Evolutionary conservation across 768 basidiomycete species (phyloP).

Genomic region (Hygrophorus pudorinus): DNA sequence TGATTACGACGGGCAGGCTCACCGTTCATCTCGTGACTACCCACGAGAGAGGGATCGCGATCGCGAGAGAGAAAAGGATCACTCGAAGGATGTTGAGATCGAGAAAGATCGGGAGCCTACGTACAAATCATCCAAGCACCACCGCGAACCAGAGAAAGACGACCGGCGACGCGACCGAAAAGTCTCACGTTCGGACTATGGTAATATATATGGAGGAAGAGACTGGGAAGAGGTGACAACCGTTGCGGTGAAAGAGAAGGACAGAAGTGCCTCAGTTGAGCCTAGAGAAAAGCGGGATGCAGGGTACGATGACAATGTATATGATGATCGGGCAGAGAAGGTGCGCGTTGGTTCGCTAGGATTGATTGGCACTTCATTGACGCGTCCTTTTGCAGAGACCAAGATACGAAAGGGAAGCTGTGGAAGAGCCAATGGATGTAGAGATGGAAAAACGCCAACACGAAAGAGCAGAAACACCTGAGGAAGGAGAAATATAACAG

Average conservation of each 20-base stretch:
- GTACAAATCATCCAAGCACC: slow-evolving; percentile 13
- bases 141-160: slow-evolving; percentile 42
- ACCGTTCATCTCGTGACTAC: slow-evolving; percentile 34
- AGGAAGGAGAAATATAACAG: slow-evolving; percentile 76
- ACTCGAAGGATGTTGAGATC: slow-evolving; percentile 21
- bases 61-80: slow-evolving; percentile 28
- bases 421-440: slow-evolving; percentile 30
- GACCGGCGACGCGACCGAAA: slow-evolving; percentile 35
- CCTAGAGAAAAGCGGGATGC: slow-evolving; percentile 42
- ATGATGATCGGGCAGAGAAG: slow-evolving; percentile 41
- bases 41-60: slow-evolving; percentile 31
- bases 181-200: slow-evolving; percentile 19
- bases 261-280: slow-evolving; percentile 28
- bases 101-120: slow-evolving; percentile 24
- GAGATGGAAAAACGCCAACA: slow-evolving; percentile 24
- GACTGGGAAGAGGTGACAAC: slow-evolving; percentile 41
- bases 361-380: slow-evolving; percentile 10
- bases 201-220: slow-evolving; percentile 19
- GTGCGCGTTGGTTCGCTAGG: slow-evolving; percentile 1
- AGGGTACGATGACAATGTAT: slow-evolving; percentile 44
- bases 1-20: slow-evolving; percentile 32
- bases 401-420: slow-evolving; percentile 35
- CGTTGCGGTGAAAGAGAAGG: slow-evolving; percentile 21
- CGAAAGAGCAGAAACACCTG: slow-evolving; percentile 66
- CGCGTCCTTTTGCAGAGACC: slow-evolving; percentile 31